Conservation (phyloP, 768 basidiomycete genomes). For the Infundibulicybe gibba region DNA sequence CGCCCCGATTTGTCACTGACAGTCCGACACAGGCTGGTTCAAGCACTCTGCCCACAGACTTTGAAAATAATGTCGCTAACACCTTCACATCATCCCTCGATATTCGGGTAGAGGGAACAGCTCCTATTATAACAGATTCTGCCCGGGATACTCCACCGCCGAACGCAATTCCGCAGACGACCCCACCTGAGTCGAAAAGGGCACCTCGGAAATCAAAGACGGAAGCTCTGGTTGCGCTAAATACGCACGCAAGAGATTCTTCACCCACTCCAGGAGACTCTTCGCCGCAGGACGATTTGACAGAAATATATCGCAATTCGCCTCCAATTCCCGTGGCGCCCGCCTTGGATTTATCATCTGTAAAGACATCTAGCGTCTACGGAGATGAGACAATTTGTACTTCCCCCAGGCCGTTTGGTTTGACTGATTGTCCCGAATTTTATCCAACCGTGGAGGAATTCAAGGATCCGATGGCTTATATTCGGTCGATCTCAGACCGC, state of each 20-base stretch:
- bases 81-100: conserved; percentile 66
- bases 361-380: conserved; percentile 63
- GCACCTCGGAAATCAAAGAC: conserved; percentile 91
- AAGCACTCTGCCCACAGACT: conserved; percentile 42
- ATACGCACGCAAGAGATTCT: conserved; percentile 58
- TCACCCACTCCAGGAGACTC: conserved; percentile 53
- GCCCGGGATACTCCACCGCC: conserved; percentile 30
- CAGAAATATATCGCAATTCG: conserved; percentile 43
- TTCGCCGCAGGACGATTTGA: conserved; percentile 43
- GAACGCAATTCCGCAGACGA: conserved; percentile 28
- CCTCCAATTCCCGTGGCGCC: conserved; percentile 62
- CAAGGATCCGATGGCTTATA: conserved; percentile 91
- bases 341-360: conserved; percentile 61
- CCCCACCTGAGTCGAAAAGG: conserved; percentile 49
- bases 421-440: conserved; percentile 87
- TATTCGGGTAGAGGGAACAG: conserved; percentile 74
- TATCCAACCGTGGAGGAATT: conserved; percentile 91
- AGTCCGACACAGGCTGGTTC: conserved; percentile 43
- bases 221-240: conserved; percentile 77
- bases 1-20: conserved; percentile 50
- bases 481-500: conserved; percentile 70
- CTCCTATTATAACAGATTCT: conserved; percentile 53
- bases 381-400: conserved; percentile 31
- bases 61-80: conserved; percentile 45
- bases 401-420: conserved; percentile 72